Percentiles rank a stretch among this genome's conserved stretches.
Conservation (phyloP, 2,329 filamentous ascomycete species). For the Epichloe baconii region DNA sequence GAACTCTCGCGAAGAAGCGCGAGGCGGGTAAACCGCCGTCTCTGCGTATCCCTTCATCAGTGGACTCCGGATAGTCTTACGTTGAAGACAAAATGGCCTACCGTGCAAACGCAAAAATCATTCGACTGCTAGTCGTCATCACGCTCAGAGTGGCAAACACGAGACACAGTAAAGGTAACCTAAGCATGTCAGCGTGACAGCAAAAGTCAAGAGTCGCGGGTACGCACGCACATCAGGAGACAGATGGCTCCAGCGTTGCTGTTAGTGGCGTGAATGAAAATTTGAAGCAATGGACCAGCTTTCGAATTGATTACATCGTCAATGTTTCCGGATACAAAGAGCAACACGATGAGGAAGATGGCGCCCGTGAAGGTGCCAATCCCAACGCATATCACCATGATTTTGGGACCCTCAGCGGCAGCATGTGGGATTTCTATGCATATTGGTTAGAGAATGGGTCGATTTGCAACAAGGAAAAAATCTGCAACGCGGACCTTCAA, state of each 20-base stretch:
- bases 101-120: conserved; percentile 51
- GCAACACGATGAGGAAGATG: conserved; percentile 47
- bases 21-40: conserved; percentile 56
- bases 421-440: conserved; percentile 18
- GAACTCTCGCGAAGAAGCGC: conserved; percentile 45
- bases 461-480: background rate
- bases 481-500: conserved; percentile 12
- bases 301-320: conserved; percentile 39
- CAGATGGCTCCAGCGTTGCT: conserved; percentile 49
- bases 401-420: conserved; percentile 18
- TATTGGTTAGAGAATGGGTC: background rate
- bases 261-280: conserved; percentile 48
- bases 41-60: background rate
- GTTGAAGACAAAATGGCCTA: conserved; percentile 19
- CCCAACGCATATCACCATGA: conserved; percentile 41
- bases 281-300: conserved; percentile 47
- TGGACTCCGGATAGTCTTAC: too few relatives aligned
- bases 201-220: background rate
- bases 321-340: conserved; percentile 50
- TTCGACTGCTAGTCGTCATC: conserved; percentile 52
- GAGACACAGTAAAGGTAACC: conserved; percentile 46
- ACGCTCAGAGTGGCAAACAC: conserved; percentile 50
- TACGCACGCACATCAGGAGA: conserved; percentile 40
- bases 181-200: background rate
- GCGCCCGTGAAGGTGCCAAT: conserved; percentile 52